A percentile compares a stretch with the other conserved stretches of the same genome.
Evolutionary conservation across 257 asterid genomes (phyloP).

Genomic region (Fraxinus anomala): DNA sequence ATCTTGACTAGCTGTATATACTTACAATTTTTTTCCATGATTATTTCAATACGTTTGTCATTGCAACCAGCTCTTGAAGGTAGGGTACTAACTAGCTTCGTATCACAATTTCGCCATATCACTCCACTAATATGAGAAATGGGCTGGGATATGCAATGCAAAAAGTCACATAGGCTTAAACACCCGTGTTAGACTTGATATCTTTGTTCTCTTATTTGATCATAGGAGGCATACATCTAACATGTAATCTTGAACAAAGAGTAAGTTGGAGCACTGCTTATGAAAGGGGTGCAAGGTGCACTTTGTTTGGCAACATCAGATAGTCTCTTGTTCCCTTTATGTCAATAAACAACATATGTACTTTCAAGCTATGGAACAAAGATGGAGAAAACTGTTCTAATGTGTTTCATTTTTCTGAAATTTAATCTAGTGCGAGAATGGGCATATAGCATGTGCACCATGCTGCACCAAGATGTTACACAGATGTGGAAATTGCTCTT

Average conservation of each 20-base stretch:
- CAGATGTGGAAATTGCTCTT: constrained; percentile 64
- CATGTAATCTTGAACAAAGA: not conserved
- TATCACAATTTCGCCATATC: not conserved
- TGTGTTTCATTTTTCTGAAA: constrained; percentile 21
- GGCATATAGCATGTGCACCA: constrained; percentile 72
- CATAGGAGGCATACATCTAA: not conserved
- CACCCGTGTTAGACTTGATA: not conserved
- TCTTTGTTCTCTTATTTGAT: not conserved
- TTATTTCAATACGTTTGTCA: not conserved
- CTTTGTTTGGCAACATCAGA: not conserved
- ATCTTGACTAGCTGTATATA: not conserved
- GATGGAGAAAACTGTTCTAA: constrained; percentile 23
- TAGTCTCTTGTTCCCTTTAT: not conserved
- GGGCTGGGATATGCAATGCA: not conserved
- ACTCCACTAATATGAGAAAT: not conserved
- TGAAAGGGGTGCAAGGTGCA: not conserved
- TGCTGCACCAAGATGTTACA: constrained; percentile 58
- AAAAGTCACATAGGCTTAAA: not conserved
- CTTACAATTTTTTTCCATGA: not conserved
- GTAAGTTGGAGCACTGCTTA: not conserved
- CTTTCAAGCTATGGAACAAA: not conserved
- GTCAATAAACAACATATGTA: not conserved
- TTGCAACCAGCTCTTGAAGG: not conserved
- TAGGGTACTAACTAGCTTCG: not conserved
- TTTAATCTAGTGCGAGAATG: constrained; percentile 66